Evolutionary conservation across 495 filamentous ascomycete genomes (phyloP).

Genomic region (Talaromyces thailandensis): DNA sequence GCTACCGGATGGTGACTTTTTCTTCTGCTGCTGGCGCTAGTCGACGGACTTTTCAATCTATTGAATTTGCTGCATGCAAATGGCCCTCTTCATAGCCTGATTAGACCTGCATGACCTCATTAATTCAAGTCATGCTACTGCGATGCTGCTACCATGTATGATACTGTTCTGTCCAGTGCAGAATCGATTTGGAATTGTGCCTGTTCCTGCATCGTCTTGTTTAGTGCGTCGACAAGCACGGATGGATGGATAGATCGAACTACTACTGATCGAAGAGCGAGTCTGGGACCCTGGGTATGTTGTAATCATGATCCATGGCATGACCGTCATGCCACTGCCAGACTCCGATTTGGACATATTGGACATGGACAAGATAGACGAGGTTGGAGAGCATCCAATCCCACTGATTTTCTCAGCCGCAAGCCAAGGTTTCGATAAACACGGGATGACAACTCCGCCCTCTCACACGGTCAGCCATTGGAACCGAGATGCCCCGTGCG

Average conservation of each 20-base stretch:
- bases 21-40: not conserved
- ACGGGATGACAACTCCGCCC: not conserved
- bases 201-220: not conserved
- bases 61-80: not conserved
- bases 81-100: not conserved
- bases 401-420: not conserved
- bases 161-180: too few relatives aligned
- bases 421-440: not conserved
- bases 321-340: not conserved
- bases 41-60: not conserved
- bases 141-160: too few relatives aligned
- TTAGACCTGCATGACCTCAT: not conserved
- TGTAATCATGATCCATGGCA: not conserved
- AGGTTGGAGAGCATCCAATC: not conserved
- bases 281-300: too few relatives aligned
- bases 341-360: too few relatives aligned
- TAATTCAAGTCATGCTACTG: not conserved
- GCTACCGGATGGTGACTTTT: not conserved
- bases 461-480: not conserved
- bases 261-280: not conserved
- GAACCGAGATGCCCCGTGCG: not conserved
- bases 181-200: not conserved
- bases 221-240: not conserved
- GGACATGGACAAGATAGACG: not conserved
- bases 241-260: not conserved